Conservation (phyloP, 2,329 filamentous ascomycete species). For the Beauveria australis region DNA sequence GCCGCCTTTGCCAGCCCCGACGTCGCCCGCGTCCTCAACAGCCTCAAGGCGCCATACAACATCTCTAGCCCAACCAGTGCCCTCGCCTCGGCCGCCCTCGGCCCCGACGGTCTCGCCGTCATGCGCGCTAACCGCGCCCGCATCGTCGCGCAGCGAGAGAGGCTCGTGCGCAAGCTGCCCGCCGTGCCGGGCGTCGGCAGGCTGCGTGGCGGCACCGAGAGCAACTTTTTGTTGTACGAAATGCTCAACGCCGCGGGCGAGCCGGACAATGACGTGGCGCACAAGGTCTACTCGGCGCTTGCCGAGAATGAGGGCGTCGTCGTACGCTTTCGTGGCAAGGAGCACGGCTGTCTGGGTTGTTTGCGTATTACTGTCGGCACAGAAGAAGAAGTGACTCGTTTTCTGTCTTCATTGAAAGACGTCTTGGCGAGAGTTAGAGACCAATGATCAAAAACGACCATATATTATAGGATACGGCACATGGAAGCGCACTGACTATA, state of each 20-base stretch:
- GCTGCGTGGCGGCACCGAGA: constrained; percentile 69
- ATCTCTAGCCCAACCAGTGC: constrained; percentile 80
- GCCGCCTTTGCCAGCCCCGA: constrained; percentile 69
- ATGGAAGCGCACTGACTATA: not conserved
- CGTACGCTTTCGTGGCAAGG: constrained; percentile 87
- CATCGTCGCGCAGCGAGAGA: constrained; percentile 69
- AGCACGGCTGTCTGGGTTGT: constrained; percentile 81
- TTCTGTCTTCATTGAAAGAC: constrained; percentile 59
- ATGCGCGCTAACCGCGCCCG: constrained; percentile 65
- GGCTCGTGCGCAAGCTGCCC: constrained; percentile 65
- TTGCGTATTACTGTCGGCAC: constrained; percentile 89
- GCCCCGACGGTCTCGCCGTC: constrained; percentile 55
- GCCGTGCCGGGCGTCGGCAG: constrained; percentile 69
- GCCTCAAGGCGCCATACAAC: constrained; percentile 93
- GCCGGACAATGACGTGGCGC: constrained; percentile 70
- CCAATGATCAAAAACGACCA: not conserved
- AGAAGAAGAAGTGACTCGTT: constrained; percentile 71
- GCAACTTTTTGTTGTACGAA: constrained; percentile 89
- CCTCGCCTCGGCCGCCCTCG: constrained; percentile 67
- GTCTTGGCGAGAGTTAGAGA: constrained; percentile 37
- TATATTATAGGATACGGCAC: not conserved
- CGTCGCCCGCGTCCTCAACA: constrained; percentile 78
- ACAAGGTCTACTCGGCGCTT: constrained; percentile 74
- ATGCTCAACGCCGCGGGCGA: constrained; percentile 65
- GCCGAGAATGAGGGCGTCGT: constrained; percentile 85